Percentiles rank a stretch among this genome's conserved stretches.
Conservation (phyloP, 257 asterid species). For the Perilla frutescens region DNA sequence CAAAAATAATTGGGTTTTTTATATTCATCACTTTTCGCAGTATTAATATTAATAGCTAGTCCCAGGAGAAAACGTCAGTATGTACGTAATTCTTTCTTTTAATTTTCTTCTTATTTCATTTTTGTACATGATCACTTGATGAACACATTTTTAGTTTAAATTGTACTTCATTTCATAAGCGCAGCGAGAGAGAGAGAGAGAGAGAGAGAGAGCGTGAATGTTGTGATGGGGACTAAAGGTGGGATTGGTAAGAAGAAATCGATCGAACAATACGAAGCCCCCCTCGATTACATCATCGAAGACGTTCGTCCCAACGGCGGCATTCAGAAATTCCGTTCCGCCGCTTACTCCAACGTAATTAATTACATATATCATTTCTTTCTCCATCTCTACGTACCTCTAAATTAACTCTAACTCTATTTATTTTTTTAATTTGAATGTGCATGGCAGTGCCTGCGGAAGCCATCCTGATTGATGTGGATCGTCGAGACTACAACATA, state of each 20-base stretch:
- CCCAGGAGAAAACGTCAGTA: too few species aligned
- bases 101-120: too few species aligned
- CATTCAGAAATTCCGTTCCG: constrained; percentile 53
- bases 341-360: constrained; percentile 58
- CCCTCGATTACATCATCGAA: constrained; percentile 51
- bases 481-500: too few species aligned
- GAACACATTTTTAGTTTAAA: too few species aligned
- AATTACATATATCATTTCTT: not conserved
- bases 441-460: constrained; percentile 17
- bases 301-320: constrained; percentile 66
- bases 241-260: constrained; percentile 23
- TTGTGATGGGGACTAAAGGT: constrained; percentile 33
- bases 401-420: too few species aligned
- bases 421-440: not conserved
- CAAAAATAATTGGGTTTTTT: too few species aligned
- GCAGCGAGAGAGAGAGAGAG: not conserved
- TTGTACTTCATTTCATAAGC: too few species aligned
- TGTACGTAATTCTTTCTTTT: too few species aligned
- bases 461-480: constrained; percentile 16
- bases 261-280: constrained; percentile 48
- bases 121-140: too few species aligned
- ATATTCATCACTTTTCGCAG: too few species aligned
- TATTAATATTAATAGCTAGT: too few species aligned
- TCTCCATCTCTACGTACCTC: too few species aligned
- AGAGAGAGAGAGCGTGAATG: constrained; percentile 16